These are phyloP conservation scores for Isatis tinctoria DNA, from an alignment of 345 rosid species.

Conservation along the genomic window DNA sequence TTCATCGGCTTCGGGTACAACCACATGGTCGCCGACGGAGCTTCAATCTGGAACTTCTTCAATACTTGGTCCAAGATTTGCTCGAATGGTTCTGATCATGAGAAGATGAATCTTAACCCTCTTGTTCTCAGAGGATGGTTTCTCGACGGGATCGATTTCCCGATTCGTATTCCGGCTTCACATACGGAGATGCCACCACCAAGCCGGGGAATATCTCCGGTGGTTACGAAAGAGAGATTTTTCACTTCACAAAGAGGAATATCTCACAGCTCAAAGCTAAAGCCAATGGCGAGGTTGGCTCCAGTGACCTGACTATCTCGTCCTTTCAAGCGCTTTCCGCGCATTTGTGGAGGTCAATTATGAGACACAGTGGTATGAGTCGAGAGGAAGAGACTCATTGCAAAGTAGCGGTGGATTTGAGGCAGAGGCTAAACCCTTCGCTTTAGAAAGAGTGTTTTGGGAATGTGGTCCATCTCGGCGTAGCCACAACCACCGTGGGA, in stretches of 20 bases:
- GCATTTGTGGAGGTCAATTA: slow-evolving; percentile 19
- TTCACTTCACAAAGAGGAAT: slow-evolving; percentile 16
- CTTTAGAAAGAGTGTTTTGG: neutral
- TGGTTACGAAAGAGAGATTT: slow-evolving; percentile 9
- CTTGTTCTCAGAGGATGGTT: slow-evolving; percentile 23
- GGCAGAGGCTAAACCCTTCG: neutral
- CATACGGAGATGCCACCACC: neutral
- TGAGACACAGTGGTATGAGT: neutral
- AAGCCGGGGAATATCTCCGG: neutral
- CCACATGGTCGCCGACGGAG: slow-evolving; percentile 39
- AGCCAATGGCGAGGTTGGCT: slow-evolving; percentile 23
- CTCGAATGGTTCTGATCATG: neutral
- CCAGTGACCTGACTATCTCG: neutral
- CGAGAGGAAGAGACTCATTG: neutral
- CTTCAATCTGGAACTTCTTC: slow-evolving; percentile 40
- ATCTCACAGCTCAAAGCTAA: slow-evolving; percentile 32
- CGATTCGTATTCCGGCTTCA: slow-evolving; percentile 27
- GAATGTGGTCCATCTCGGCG: neutral
- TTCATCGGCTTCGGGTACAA: slow-evolving; percentile 37
- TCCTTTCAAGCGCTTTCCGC: slow-evolving; percentile 29
- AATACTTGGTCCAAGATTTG: slow-evolving; percentile 41
- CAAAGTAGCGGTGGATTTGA: neutral
- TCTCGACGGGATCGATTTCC: neutral
- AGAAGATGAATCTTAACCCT: neutral
- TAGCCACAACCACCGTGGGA: neutral